Percentiles rank a stretch among this genome's conserved stretches.
Conservation (phyloP, 2,329 filamentous ascomycete species). For the Nemania serpens region DNA sequence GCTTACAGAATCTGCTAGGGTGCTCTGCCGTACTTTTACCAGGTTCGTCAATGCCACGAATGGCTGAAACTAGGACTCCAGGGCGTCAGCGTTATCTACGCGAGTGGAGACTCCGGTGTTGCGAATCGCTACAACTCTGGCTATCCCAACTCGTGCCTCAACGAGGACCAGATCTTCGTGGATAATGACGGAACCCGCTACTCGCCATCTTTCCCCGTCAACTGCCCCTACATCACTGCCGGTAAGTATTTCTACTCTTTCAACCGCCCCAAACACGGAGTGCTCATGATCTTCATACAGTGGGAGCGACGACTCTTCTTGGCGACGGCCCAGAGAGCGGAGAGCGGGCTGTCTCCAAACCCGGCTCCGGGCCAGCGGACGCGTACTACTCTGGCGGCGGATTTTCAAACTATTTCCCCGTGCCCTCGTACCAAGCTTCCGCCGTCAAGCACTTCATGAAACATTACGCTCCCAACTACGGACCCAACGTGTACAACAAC, state of each 20-base stretch:
- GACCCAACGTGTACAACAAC: slow-evolving; percentile 52
- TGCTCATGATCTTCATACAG: slow-evolving; percentile 4
- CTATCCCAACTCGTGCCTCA: slow-evolving; percentile 32
- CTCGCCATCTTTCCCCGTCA: slow-evolving; percentile 30
- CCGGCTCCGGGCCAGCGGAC: slow-evolving; percentile 21
- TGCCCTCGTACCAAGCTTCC: slow-evolving; percentile 52
- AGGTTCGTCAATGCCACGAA: slow-evolving; percentile 57
- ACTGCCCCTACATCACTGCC: slow-evolving; percentile 31
- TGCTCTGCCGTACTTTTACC: slow-evolving; percentile 44
- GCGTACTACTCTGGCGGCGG: slow-evolving; percentile 52
- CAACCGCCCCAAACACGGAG: not conserved
- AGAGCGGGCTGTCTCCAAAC: slow-evolving; percentile 24
- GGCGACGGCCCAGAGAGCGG: slow-evolving; percentile 28
- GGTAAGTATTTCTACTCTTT: slow-evolving; percentile 9
- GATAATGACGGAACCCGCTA: slow-evolving; percentile 29
- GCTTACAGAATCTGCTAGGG: slow-evolving; percentile 11
- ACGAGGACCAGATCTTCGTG: slow-evolving; percentile 23
- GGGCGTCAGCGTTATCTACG: slow-evolving; percentile 50
- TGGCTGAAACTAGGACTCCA: slow-evolving; percentile 62
- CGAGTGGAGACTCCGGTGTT: slow-evolving; percentile 30
- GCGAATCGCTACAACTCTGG: slow-evolving; percentile 30
- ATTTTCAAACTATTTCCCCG: slow-evolving; percentile 54
- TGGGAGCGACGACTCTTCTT: slow-evolving; percentile 28
- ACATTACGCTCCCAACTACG: slow-evolving; percentile 48
- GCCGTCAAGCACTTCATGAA: slow-evolving; percentile 48